Evolutionary conservation across 495 filamentous ascomycete species (phyloP).

Genomic region (Penicillium robsamsonii): DNA sequence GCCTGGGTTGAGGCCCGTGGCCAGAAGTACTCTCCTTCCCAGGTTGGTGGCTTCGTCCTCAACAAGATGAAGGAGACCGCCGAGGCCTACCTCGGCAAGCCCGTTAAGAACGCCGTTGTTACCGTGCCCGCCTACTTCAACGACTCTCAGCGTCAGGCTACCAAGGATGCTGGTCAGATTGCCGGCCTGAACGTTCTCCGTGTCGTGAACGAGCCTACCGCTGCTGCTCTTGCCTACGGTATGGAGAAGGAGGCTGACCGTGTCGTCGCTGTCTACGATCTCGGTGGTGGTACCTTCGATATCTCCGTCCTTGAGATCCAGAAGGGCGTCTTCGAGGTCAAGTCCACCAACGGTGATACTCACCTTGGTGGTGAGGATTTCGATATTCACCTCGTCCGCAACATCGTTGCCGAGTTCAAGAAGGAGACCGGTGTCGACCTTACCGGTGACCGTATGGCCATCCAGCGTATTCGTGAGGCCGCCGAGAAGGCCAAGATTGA

Average conservation of each 20-base stretch:
- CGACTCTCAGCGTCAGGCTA: constrained; percentile 95
- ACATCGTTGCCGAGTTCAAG: constrained; percentile 96
- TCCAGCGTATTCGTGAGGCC: constrained; percentile 98
- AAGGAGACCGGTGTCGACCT: constrained; percentile 91
- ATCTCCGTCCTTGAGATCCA: constrained; percentile 97
- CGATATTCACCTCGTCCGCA: constrained; percentile 92
- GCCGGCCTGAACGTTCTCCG: constrained; percentile 92
- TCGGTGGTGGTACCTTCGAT: constrained; percentile 98
- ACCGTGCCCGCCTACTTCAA: constrained; percentile 98
- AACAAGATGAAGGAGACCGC: constrained; percentile 99
- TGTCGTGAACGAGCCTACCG: constrained; percentile 96
- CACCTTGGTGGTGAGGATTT: constrained; percentile 98
- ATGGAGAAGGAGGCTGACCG: constrained; percentile 90
- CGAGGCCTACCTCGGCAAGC: constrained; percentile 84
- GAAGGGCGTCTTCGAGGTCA: constrained; percentile 97
- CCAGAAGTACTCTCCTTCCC: constrained; percentile 96
- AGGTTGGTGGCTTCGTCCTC: constrained; percentile 95
- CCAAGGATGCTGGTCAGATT: constrained; percentile 97
- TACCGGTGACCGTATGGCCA: constrained; percentile 92
- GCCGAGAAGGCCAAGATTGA: constrained; percentile 99
- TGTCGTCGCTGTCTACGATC: constrained; percentile 93
- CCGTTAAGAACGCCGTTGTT: constrained; percentile 90
- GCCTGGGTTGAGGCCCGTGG: constrained; percentile 96
- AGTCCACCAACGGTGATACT: constrained; percentile 98
- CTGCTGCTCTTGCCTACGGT: constrained; percentile 92